These are phyloP conservation scores for Diddensiella transvaalensis DNA, from an alignment of 805 yeast species.

Conservation along the genomic window DNA sequence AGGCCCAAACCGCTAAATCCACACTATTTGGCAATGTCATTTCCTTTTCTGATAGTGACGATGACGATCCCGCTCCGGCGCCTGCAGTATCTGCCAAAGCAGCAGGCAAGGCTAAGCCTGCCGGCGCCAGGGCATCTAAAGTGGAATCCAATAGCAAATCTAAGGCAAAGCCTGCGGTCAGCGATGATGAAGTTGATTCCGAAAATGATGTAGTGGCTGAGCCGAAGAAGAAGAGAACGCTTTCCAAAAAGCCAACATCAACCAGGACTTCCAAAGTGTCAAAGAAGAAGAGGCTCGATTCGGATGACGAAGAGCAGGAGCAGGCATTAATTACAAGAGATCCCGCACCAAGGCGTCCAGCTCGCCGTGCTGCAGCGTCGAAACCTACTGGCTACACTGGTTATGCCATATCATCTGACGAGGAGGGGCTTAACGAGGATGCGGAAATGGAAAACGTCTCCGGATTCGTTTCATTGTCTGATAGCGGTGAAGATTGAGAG, in stretches of 20 bases:
- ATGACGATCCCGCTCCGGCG: conserved; percentile 3
- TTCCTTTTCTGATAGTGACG: conserved; percentile 8
- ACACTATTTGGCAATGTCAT: conserved; percentile 3
- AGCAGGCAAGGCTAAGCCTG: neutral
- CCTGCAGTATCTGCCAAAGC: neutral
- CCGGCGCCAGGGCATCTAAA: neutral
- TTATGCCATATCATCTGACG: too few species aligned
- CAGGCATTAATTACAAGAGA: too few species aligned
- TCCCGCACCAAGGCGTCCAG: too few species aligned
- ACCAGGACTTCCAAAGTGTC: neutral
- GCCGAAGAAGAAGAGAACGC: neutral
- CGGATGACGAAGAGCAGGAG: neutral
- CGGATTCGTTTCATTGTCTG: neutral
- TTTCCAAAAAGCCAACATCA: neutral
- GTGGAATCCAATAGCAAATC: neutral
- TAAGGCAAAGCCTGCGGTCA: neutral
- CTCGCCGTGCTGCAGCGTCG: too few species aligned
- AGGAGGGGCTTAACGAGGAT: too few species aligned
- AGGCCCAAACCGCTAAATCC: conserved; percentile 5
- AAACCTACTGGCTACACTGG: too few species aligned
- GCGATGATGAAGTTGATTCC: neutral
- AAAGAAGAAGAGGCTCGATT: neutral
- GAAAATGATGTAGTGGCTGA: neutral
- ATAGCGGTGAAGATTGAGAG: neutral
- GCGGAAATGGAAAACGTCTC: neutral